Conservation (phyloP, 805 yeast species). For the Cyberlindnera saturnus region DNA sequence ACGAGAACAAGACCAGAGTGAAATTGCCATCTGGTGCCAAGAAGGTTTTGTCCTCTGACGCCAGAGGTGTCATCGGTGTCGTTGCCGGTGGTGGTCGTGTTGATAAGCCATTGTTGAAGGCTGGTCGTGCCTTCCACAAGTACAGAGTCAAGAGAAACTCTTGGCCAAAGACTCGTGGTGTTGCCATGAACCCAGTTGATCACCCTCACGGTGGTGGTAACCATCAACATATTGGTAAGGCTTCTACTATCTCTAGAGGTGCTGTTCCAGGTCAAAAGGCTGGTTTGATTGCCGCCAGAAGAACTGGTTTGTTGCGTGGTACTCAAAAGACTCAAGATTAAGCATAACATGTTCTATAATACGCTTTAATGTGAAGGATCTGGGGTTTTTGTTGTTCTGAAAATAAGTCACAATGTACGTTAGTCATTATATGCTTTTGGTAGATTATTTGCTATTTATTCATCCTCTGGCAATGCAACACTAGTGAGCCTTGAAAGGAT, state of each 20-base stretch:
- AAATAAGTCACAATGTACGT: constrained; percentile 19
- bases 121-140: constrained; percentile 99
- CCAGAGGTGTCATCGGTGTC: constrained; percentile 99
- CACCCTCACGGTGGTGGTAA: constrained; percentile 99
- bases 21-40: constrained; percentile 99
- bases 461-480: constrained; percentile 9
- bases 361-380: constrained; percentile 14
- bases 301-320: constrained; percentile 99
- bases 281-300: constrained; percentile 99
- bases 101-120: constrained; percentile 99
- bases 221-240: constrained; percentile 99
- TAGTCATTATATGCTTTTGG: constrained; percentile 3
- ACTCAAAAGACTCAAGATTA: constrained; percentile 88
- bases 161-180: constrained; percentile 99
- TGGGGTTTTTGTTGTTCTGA: constrained; percentile 23
- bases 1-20: constrained; percentile 98
- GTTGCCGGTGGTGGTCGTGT: constrained; percentile 99
- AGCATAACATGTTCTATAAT: constrained; percentile 26
- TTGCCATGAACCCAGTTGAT: constrained; percentile 99
- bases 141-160: constrained; percentile 99
- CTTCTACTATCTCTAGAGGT: constrained; percentile 98
- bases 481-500: constrained; percentile 3
- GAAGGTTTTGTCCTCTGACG: constrained; percentile 91
- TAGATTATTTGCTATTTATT: not conserved
- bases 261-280: constrained; percentile 99